Base-by-base conservation (phyloP, 1,284 basidiomycete species). In the Sphagnurus paluster region DNA sequence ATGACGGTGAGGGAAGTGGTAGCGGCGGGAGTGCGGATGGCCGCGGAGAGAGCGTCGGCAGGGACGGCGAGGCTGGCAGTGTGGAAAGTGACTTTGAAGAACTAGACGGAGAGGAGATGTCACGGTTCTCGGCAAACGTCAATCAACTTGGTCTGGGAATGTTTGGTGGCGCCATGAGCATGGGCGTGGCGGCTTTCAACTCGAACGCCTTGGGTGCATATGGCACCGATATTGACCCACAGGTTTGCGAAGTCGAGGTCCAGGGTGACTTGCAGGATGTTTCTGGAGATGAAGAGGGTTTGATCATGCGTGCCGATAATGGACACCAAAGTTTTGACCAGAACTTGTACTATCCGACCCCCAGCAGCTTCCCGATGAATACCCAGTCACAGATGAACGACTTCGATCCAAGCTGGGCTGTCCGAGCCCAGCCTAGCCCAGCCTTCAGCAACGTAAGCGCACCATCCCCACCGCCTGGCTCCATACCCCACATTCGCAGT, bases 201-300 rank as follows among this genome's bases (percentile, higher is more conserved):
- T 42, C 52, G 9, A 49, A 42, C 37, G 32, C 46, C 2, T 30
- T 54, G n/a, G 54, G 46, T 6, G 44, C 25, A 32, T 56, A 47
- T 20, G 26, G 35, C 5, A 19, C 34, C 8, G 44, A 64, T 38
- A 62, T 69, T 32, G 70, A 79, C 60, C 69, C 78, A 51, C 70
- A 71, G 51, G 70, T 79, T 64, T 82, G 76, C 56, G 79, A 80
- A 57, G 73, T 84, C 29, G 82, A 84, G 64, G 74, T 83, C 28
- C 67, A 68, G 17, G 79, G 63, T 2, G 67, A 76, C 42, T 72
- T 84, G 42, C 73, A 74, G 19, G 80, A 83, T 41, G 74, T 82
- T 23, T 68, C 71, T 25, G 77, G 79, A 20, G 79, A 80, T 48
- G 82, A 85, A 60, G 81, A 83, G 49, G 83, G 80, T 1, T 63